Evolutionary conservation across 495 filamentous ascomycete genomes (phyloP).

Genomic region (Penicillium lividum): DNA sequence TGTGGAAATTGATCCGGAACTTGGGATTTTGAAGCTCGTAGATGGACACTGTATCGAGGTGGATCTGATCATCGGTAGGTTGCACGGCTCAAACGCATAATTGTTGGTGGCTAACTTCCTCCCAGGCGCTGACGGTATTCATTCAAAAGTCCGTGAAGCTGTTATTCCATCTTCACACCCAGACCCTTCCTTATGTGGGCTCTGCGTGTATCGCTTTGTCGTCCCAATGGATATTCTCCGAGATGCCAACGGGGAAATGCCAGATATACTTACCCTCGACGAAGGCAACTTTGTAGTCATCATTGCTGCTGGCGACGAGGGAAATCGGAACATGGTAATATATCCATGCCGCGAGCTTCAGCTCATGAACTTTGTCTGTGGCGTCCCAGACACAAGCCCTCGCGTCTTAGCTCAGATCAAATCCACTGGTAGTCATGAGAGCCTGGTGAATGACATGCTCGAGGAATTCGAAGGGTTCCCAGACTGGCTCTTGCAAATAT

Average conservation of each 20-base stretch:
- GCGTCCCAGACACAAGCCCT: constrained; percentile 9
- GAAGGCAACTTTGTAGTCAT: constrained; percentile 9
- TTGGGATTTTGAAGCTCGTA: constrained; percentile 8
- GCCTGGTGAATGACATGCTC: constrained; percentile 1
- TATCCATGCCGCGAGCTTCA: constrained; percentile 11
- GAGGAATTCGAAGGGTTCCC: constrained; percentile 5
- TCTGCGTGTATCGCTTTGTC: constrained; percentile 12
- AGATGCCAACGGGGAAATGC: background rate
- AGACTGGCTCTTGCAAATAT: background rate
- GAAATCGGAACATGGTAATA: constrained; percentile 12
- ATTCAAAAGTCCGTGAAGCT: constrained; percentile 10
- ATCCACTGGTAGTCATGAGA: constrained; percentile 1
- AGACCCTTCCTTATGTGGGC: constrained; percentile 9
- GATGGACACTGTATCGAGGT: constrained; percentile 2
- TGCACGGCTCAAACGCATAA: background rate
- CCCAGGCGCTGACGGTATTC: constrained; percentile 9
- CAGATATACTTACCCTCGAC: constrained; percentile 3
- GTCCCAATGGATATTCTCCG: constrained; percentile 11
- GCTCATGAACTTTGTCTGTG: constrained; percentile 14
- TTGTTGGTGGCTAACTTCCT: background rate
- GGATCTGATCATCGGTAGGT: constrained; percentile 15
- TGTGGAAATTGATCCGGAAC: constrained; percentile 9
- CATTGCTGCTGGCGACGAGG: constrained; percentile 11
- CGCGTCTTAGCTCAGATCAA: constrained; percentile 3
- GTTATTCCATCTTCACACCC: constrained; percentile 13